These are phyloP conservation scores for Durotheca rogersii DNA, from an alignment of 495 filamentous ascomycete genomes.

Conservation along the genomic window DNA sequence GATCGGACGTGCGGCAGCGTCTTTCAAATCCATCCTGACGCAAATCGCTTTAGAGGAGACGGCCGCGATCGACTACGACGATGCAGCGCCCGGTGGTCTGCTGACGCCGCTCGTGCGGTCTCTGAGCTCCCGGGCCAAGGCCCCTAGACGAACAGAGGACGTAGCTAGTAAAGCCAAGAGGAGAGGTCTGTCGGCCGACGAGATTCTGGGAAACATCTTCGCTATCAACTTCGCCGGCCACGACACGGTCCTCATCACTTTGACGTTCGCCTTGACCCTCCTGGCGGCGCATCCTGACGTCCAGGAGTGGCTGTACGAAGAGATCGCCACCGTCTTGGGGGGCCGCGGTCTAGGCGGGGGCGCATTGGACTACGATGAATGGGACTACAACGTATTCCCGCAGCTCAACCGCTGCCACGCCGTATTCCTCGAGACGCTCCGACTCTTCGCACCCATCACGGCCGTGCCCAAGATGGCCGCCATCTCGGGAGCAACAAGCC, in stretches of 20 bases:
- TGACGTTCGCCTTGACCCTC: conserved; percentile 50
- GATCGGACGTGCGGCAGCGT: conserved; percentile 23
- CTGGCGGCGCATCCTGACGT: conserved; percentile 49
- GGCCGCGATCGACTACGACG: not conserved
- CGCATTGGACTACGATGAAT: too few species aligned
- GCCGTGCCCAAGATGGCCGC: too few species aligned
- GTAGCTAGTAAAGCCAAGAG: not conserved
- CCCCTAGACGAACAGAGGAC: too few species aligned
- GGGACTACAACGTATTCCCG: conserved; percentile 47
- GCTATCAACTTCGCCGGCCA: conserved; percentile 56
- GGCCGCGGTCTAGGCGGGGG: conserved; percentile 21
- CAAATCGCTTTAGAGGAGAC: conserved; percentile 26
- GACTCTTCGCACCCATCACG: conserved; percentile 52
- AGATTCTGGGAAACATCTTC: conserved; percentile 57
- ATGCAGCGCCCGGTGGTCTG: not conserved
- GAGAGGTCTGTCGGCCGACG: conserved; percentile 33
- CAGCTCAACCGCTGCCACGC: conserved; percentile 45
- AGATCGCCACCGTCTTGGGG: conserved; percentile 18
- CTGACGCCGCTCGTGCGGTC: conserved; percentile 25
- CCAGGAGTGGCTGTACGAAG: conserved; percentile 41
- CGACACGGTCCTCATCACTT: conserved; percentile 54
- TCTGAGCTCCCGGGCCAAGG: conserved; percentile 12
- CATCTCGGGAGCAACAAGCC: too few species aligned
- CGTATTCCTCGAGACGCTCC: conserved; percentile 54
- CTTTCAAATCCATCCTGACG: conserved; percentile 30